Evolutionary conservation across 306 rosid genomes (phyloP).

Genomic region (Erythrophleum fordii): DNA sequence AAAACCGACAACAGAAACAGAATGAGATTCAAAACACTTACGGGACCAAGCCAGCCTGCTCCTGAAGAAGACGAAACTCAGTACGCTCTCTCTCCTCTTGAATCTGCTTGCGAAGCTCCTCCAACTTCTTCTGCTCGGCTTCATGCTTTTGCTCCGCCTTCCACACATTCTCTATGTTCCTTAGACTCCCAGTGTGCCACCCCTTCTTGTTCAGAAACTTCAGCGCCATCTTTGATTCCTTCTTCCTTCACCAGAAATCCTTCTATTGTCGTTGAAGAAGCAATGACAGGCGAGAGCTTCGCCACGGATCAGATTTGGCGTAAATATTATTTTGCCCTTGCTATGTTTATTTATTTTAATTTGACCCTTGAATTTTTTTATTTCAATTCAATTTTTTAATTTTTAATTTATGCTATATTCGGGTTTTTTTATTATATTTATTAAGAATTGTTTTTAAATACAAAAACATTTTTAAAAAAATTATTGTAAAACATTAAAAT

Average conservation of each 20-base stretch:
- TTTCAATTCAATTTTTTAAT: no score
- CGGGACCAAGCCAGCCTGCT: slow-evolving; percentile 95
- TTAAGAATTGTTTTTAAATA: no score
- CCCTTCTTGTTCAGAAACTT: slow-evolving; percentile 98
- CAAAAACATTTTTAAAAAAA: no score
- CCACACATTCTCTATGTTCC: slow-evolving; percentile 97
- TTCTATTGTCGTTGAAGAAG: neutral
- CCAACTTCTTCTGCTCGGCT: slow-evolving; percentile 86
- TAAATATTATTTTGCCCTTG: no score
- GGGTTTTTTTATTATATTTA: no score
- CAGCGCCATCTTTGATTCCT: slow-evolving; percentile 60
- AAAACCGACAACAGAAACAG: neutral
- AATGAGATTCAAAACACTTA: slow-evolving; percentile 38
- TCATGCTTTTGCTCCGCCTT: slow-evolving; percentile 96
- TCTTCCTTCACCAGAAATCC: neutral
- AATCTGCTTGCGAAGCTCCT: slow-evolving; percentile 93
- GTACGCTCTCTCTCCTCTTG: slow-evolving; percentile 80
- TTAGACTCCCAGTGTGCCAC: slow-evolving; percentile 97
- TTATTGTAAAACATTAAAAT: no score
- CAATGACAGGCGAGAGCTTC: neutral
- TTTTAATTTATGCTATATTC: no score
- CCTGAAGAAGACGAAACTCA: slow-evolving; percentile 95
- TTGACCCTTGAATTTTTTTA: no score
- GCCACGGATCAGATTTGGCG: neutral
- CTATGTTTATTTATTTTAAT: no score